These are phyloP conservation scores for Globisporangium middletonii DNA, from an alignment of 352 stramenopile species.

Conservation along the genomic window DNA sequence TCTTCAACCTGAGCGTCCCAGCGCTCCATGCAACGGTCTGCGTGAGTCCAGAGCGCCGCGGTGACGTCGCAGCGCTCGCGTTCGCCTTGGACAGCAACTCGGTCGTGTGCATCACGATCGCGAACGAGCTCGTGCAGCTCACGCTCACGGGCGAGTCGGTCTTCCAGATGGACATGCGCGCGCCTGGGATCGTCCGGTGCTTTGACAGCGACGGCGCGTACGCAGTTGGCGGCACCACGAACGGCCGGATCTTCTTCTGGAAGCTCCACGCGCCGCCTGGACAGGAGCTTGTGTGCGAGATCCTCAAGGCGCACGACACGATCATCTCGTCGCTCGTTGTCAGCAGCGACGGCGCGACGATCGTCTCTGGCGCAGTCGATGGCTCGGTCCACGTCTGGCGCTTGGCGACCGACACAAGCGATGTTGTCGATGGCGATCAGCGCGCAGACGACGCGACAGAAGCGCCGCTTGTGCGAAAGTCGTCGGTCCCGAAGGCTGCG, in stretches of 20 bases:
- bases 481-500: background rate
- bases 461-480: background rate
- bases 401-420: constrained; percentile 14
- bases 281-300: constrained; percentile 50
- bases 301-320: constrained; percentile 49
- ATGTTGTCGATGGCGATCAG: constrained; percentile 5
- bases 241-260: constrained; percentile 64
- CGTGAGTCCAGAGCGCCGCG: constrained; percentile 24
- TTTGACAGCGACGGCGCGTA: constrained; percentile 73
- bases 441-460: background rate
- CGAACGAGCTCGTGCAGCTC: constrained; percentile 60
- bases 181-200: constrained; percentile 31
- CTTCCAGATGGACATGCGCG: constrained; percentile 41
- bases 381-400: constrained; percentile 62
- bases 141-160: constrained; percentile 42
- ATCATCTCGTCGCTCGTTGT: constrained; percentile 61
- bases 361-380: constrained; percentile 58
- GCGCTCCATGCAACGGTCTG: constrained; percentile 25
- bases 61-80: constrained; percentile 45
- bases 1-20: constrained; percentile 32
- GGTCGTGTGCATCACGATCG: constrained; percentile 65
- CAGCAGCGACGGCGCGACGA: constrained; percentile 36
- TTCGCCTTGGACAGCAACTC: constrained; percentile 46
- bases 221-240: constrained; percentile 58
- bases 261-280: constrained; percentile 37